Base-by-base conservation (phyloP, 2,329 filamentous ascomycete genomes). In the Botryotinia calthae region DNA sequence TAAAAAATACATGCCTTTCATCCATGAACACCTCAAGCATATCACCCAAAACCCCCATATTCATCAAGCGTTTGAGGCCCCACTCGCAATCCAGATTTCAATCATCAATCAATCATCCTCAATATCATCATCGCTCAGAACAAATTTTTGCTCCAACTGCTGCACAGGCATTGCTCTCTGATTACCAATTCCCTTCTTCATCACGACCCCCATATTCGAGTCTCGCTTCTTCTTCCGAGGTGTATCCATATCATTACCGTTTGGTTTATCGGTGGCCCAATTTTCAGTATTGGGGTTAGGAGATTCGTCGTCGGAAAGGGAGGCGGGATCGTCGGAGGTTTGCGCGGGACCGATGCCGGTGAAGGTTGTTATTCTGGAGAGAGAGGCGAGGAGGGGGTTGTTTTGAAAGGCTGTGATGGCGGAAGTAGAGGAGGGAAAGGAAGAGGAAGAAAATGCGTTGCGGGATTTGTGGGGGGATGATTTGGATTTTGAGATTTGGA, bases 51-150 rank as follows among this genome's bases (percentile, higher is more conserved):
- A 28, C 2, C 51, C n/a, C 6, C 14, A 16, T 28, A 8, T 4
- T 18, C n/a, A 31, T 18, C 20, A 42, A 42, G 28, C n/a, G 16
- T 22, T 20, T 6, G 18, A 68, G 14, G 22, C 9, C 18, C 7
- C 40, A 42, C 3, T 31, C 12, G 16, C 14, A 20, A 25, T 16
- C 4, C 8, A 31, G 5, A 28, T 56, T 31, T 14, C 51, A 54
- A 54, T 54, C 51, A 54, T 28, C 51, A 54, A 16, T n/a, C 68
- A 79, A 76, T 80, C 78, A 76, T 95, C 93, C 81, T 94, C 92
- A 80, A 96, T 95, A 84, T 96, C 93, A 82, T 96, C 93, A 79
- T 96, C 93, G 77, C 90, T 93, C 58, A 95, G 82, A 62, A 93
- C 88, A 76, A 95, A 82, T 78, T 91, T 92, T 80, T 90, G 88